phyloP scores from a whole-genome alignment of 192 early-diverging fungal species.

The Bifiguratus adelaidae region DNA sequence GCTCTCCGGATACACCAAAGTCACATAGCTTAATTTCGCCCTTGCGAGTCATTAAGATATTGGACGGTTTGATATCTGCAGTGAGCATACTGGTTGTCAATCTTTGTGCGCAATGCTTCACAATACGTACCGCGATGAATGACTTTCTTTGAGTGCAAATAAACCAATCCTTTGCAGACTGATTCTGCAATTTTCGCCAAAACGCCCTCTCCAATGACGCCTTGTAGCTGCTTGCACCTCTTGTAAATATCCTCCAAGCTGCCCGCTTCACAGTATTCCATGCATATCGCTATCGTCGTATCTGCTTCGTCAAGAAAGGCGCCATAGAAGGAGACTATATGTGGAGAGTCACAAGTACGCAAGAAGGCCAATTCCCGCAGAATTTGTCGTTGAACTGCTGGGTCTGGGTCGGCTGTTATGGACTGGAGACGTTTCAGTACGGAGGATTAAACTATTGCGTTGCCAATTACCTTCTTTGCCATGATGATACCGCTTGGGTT shows the following conservation, averaged over 20 bases:
- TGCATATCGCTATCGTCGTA: conserved; percentile 79
- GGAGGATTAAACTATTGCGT: background rate
- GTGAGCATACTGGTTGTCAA: background rate
- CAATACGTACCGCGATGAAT: conserved; percentile 77
- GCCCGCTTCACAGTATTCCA: conserved; percentile 95
- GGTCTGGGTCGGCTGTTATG: conserved; percentile 54
- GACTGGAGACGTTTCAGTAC: conserved; percentile 15
- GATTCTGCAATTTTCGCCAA: conserved; percentile 83
- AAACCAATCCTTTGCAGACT: conserved; percentile 74
- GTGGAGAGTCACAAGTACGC: conserved; percentile 79
- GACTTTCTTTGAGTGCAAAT: conserved; percentile 75
- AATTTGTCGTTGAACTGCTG: conserved; percentile 72
- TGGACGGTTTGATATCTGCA: conserved; percentile 95
- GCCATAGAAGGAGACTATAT: conserved; percentile 93
- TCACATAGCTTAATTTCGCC: conserved; percentile 96
- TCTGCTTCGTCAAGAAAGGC: conserved; percentile 77
- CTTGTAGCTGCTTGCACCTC: conserved; percentile 47
- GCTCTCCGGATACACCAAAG: conserved; percentile 91
- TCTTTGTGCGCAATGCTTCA: background rate
- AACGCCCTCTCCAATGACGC: conserved; percentile 80
- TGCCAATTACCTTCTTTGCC: conserved; percentile 81
- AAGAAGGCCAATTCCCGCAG: conserved; percentile 86
- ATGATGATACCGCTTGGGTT: conserved; percentile 64
- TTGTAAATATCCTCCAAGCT: conserved; percentile 91
- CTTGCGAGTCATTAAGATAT: conserved; percentile 81